Evolutionary conservation across 345 rosid genomes (phyloP).

Genomic region (Alliaria petiolata): DNA sequence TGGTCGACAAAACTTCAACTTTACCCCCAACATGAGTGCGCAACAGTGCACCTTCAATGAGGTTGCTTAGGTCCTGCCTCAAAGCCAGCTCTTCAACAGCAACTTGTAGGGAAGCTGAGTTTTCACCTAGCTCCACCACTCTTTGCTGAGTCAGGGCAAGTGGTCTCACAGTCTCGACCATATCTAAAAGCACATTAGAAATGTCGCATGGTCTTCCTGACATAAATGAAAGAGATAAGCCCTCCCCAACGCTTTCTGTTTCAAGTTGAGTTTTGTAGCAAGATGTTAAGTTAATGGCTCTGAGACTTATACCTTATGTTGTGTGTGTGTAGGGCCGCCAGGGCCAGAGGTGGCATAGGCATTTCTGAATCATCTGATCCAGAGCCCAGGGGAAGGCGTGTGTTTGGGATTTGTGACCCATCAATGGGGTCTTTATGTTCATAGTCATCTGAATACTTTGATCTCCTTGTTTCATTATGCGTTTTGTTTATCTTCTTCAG

Average conservation of each 20-base stretch:
- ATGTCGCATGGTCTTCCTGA: slow-evolving; percentile 95
- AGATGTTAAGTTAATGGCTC: not conserved
- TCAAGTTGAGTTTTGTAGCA: not conserved
- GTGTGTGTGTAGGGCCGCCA: slow-evolving; percentile 53
- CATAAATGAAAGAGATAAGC: slow-evolving; percentile 54
- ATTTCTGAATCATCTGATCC: slow-evolving; percentile 63
- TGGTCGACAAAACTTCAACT: slow-evolving; percentile 59
- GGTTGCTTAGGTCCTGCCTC: slow-evolving; percentile 91
- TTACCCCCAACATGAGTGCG: slow-evolving; percentile 82
- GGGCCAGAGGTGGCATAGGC: slow-evolving; percentile 90
- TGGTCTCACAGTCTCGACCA: slow-evolving; percentile 75
- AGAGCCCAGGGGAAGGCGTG: slow-evolving; percentile 37
- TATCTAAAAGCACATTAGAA: slow-evolving; percentile 66
- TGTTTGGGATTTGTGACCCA: slow-evolving; percentile 28
- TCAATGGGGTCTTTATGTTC: slow-evolving; percentile 26
- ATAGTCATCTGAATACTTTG: slow-evolving; percentile 43
- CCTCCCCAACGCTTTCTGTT: not conserved
- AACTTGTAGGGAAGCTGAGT: slow-evolving; percentile 57
- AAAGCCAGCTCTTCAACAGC: slow-evolving; percentile 82
- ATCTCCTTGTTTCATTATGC: slow-evolving; percentile 42
- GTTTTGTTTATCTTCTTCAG: slow-evolving; percentile 49
- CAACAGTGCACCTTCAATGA: slow-evolving; percentile 91
- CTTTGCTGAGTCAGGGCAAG: slow-evolving; percentile 76
- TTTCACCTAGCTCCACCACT: slow-evolving; percentile 52
- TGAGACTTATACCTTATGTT: slow-evolving; percentile 56